Base-by-base conservation (phyloP, 805 yeast species). In the Cyberlindnera euphorbiae region DNA sequence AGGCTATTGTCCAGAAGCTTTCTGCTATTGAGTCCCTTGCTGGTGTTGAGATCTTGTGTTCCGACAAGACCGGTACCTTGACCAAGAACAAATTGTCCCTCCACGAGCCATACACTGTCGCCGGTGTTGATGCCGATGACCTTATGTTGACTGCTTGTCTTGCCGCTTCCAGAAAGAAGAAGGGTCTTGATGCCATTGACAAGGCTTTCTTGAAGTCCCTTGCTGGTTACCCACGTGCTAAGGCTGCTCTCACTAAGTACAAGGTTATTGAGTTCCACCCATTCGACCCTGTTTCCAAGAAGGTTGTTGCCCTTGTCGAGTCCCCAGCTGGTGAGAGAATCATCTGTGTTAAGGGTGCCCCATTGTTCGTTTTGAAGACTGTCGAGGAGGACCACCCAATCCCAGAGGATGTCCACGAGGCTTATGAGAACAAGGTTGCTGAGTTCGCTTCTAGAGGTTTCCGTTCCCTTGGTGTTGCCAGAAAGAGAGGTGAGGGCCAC, bases 381-480 rank as follows among this genome's bases (percentile, higher is more conserved):
- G 96, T 88, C 65, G 95, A 86, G 71, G 96, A 88, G 69, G 95
- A 86, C 72, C 95, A 86, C 72, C 93, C 95, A 65, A 81, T 88
- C 53, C 94, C 95, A 56, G 96, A 86, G 72, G 94, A 84, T 63
- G 72, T 88, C 64, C 84, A 82, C 62, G 93, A 85, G 72, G 86
- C 84, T 77, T 88, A 88, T 70, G 94, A 87, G 76, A 84, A 86
- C 79, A 87, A 87, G 69, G 96, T 88, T 59, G 95, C 95, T 61
- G 96, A 88, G 73, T 86, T 88, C 65, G 96, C 96, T 62, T 81
- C 94, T 58, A 82, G 96, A 79, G 96, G 96, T 78, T 88, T 86
- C 90, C 78, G 96, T 72, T 88, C 96, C 60, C 76, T 88, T 64
- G 96, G 96, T 82, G 96, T 88, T 73, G 96, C 96, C 51, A 85